A percentile compares a stretch with the other conserved stretches of the same genome.
These are phyloP conservation scores for Moricandia moricandioides DNA, from an alignment of 345 rosid genomes.

Conservation along the genomic window DNA sequence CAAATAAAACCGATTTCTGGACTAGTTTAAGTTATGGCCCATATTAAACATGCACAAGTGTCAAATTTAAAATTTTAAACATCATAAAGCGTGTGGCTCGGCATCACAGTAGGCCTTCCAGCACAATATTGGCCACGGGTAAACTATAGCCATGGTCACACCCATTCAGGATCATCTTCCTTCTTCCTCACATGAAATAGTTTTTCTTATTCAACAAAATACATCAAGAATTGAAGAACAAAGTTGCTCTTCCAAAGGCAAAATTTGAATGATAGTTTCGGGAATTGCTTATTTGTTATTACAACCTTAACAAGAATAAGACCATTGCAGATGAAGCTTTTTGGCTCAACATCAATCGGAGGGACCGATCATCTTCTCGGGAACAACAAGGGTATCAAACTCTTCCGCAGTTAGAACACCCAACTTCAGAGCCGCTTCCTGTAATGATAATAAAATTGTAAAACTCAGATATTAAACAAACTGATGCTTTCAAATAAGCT, in stretches of 20 bases:
- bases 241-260: background rate
- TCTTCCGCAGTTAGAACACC: slow-evolving; percentile 74
- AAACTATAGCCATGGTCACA: too few species aligned
- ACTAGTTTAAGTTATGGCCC: background rate
- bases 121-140: too few species aligned
- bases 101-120: background rate
- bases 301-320: background rate
- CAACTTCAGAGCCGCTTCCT: slow-evolving; percentile 85
- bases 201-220: background rate
- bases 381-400: slow-evolving; percentile 88
- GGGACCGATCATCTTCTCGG: slow-evolving; percentile 96
- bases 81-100: too few species aligned
- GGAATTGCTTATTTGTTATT: background rate
- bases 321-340: background rate
- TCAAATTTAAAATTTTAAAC: too few species aligned
- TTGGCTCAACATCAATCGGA: slow-evolving; percentile 43
- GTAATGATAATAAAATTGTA: slow-evolving; percentile 21
- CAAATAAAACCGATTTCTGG: background rate
- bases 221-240: slow-evolving; percentile 7
- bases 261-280: background rate
- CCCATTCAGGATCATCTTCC: background rate
- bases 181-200: background rate
- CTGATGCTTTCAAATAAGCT: background rate
- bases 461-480: background rate
- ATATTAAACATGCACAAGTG: background rate